Conservation (phyloP, 169 alveolate genomes). For the Cryptosporidium sp. region DNA sequence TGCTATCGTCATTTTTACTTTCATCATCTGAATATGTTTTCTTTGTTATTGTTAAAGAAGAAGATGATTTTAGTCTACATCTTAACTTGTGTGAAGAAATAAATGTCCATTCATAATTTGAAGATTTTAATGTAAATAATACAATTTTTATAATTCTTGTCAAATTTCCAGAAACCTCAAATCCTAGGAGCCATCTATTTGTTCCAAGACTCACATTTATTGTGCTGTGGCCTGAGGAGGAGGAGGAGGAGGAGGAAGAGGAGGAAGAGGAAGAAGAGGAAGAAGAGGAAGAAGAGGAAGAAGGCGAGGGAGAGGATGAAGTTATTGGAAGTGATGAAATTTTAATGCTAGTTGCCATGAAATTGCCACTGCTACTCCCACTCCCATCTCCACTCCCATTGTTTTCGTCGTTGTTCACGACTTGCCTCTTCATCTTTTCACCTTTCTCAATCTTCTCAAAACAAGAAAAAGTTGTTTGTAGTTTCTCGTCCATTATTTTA, state of each 20-base stretch:
- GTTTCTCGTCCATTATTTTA: neutral
- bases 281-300: neutral
- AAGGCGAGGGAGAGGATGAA: neutral
- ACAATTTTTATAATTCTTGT: conserved; percentile 40
- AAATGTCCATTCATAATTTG: conserved; percentile 65
- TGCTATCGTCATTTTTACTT: too few species aligned
- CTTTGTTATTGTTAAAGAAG: neutral
- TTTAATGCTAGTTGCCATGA: neutral
- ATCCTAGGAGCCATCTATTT: conserved; percentile 69
- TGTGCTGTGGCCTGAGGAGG: neutral
- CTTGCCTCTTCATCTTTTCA: neutral
- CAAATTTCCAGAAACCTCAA: conserved; percentile 52
- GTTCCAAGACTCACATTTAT: neutral
- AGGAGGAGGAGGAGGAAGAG: neutral
- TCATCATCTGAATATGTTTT: too few species aligned
- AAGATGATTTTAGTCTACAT: conserved; percentile 30
- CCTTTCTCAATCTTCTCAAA: neutral
- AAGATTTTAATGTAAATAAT: conserved; percentile 13
- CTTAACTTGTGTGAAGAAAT: conserved; percentile 46
- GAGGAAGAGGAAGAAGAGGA: neutral
- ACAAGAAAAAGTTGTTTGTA: neutral
- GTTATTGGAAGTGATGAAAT: conserved; percentile 48
- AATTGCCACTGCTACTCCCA: neutral
- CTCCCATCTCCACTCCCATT: neutral
- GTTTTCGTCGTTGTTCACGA: neutral